Evolutionary conservation across 768 basidiomycete genomes (phyloP).

Genomic region (Amanita exitialis): DNA sequence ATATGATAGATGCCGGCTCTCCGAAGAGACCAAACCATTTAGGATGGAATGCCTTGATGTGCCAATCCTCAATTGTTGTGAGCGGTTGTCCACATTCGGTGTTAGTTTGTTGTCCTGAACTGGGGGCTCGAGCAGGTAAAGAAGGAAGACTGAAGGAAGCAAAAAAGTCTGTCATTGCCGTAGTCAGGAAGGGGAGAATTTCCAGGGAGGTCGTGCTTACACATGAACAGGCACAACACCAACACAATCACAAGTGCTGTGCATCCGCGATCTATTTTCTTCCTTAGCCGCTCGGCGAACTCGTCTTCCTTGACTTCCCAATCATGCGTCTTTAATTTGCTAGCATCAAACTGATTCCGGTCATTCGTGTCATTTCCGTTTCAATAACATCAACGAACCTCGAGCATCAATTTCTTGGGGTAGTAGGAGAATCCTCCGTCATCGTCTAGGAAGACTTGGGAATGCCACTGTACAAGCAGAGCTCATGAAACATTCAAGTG

Average conservation of each 20-base stretch:
- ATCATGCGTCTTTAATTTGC: not conserved
- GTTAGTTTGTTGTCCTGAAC: not conserved
- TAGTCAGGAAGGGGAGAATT: not conserved
- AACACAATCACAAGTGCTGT: not conserved
- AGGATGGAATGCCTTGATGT: not conserved
- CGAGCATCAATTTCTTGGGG: not conserved
- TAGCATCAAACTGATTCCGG: not conserved
- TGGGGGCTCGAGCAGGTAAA: not conserved
- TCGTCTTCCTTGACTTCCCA: not conserved
- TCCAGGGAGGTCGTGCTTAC: not conserved
- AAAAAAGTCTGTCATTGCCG: not conserved
- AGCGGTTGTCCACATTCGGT: not conserved
- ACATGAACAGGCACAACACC: not conserved
- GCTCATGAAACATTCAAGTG: not conserved
- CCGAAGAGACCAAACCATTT: conserved; percentile 3
- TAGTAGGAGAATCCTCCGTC: not conserved
- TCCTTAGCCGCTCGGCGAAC: not conserved
- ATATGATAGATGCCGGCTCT: not conserved
- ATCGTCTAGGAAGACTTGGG: not conserved
- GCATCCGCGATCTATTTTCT: not conserved
- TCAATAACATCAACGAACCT: not conserved
- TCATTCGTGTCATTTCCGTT: not conserved
- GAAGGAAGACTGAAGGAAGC: not conserved
- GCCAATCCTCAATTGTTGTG: not conserved
- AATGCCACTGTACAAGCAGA: not conserved